A percentile compares a stretch with the other conserved stretches of the same genome.
These are phyloP conservation scores for Spinacia oleracea DNA, from an alignment of 179 eudicot species.

Conservation along the genomic window DNA sequence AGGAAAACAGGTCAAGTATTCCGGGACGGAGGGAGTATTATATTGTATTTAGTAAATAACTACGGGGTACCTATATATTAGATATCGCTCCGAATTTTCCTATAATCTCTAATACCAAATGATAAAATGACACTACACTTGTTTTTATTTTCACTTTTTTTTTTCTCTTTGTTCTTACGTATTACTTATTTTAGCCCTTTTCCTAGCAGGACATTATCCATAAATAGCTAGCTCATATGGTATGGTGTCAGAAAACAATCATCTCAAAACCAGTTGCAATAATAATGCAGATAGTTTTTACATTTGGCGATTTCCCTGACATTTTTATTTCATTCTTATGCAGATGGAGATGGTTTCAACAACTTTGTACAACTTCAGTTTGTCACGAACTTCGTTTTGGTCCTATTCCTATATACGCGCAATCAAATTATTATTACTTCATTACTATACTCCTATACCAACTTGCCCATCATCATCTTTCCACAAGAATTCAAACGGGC, in stretches of 20 bases:
- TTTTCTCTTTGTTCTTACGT: too few relatives aligned
- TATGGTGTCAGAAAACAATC: constrained; percentile 18
- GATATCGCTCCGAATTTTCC: too few relatives aligned
- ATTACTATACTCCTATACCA: neutral
- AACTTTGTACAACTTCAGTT: neutral
- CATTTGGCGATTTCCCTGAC: neutral
- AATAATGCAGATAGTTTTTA: constrained; percentile 12
- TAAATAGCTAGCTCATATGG: neutral
- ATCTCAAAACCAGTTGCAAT: neutral
- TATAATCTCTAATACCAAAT: too few relatives aligned
- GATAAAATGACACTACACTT: too few relatives aligned
- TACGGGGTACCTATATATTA: too few relatives aligned
- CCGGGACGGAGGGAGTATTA: too few relatives aligned
- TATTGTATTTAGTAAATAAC: too few relatives aligned
- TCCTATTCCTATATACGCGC: too few relatives aligned
- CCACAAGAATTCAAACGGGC: neutral
- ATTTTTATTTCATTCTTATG: neutral
- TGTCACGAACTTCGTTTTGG: neutral
- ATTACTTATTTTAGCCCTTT: neutral
- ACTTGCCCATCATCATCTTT: neutral
- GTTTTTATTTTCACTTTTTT: too few relatives aligned
- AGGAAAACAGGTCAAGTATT: too few relatives aligned
- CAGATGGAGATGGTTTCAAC: constrained; percentile 9
- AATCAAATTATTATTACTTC: neutral
- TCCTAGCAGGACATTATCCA: neutral